Evolutionary conservation across 2,329 filamentous ascomycete genomes (phyloP), one percentile per base, ranked within the genome.

Genomic region (Colletotrichum noveboracense): DNA sequence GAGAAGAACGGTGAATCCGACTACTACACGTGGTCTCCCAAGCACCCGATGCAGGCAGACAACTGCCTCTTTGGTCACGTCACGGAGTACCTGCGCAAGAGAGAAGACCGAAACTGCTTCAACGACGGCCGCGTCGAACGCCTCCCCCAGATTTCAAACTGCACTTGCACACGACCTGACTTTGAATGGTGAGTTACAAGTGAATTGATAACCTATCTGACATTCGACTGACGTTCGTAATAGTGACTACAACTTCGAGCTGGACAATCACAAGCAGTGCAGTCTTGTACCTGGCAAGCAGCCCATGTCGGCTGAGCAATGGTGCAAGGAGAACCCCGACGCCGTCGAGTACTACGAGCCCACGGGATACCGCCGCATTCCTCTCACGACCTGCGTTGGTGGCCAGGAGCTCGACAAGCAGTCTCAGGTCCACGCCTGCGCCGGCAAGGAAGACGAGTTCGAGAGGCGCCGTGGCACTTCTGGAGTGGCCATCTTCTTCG

Each of bases 1-100:
- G 92, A 96, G 18, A 89, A 91, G 26, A 88, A 89, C 16, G 87
- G 88, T 21, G 85, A 89, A 71, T 82, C 82, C 5, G 87, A 84
- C 6, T 99, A 98, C 85, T 91, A 94, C 76, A 86, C 97, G 7
- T 99, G 96, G 96, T 92, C 91, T 64, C 96, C 97, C 4, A 92
- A 92, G 80, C 97, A 98, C 83, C 97, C 97, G 4, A 86, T 93
- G 76, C 91, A 94, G 78, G 87, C 94, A 10, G 89, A 95, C 77
- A 92, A 96, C 79, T 99, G 97, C 84, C 89, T 99, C 4, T 99
- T 99, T 81, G 97, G 97, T 2, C 97, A 98, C 82, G 91, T 95
- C 74, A 93, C 96, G 34, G 91, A 95, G 81, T 99, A 98, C 81
- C 91, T 98, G 80, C 95, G 97, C 83, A 99, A 98, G 90, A 96